Evolutionary conservation across 1,284 basidiomycete genomes (phyloP).

Genomic region (Rhodofomes roseus): DNA sequence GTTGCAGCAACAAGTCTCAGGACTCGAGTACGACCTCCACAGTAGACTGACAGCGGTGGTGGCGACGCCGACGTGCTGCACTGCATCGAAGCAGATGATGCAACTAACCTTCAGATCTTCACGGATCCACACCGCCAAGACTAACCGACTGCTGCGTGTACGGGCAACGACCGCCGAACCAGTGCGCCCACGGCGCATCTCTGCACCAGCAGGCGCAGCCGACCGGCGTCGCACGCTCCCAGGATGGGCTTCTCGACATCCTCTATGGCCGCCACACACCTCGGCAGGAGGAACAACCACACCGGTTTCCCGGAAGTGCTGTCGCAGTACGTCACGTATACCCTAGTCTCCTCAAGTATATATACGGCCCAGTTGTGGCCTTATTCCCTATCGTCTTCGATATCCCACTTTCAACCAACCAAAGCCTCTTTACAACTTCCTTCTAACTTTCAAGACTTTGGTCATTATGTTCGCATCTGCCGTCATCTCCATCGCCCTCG

Average conservation of each 20-base stretch:
- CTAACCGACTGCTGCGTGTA: too few species aligned
- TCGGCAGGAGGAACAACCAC: neutral
- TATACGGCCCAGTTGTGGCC: too few species aligned
- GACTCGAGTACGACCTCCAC: too few species aligned
- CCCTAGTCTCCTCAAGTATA: neutral
- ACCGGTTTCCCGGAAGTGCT: neutral
- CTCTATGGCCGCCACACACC: too few species aligned
- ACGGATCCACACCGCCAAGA: too few species aligned
- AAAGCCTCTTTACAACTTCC: neutral
- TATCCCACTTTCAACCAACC: neutral
- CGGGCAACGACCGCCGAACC: too few species aligned
- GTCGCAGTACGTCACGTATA: neutral
- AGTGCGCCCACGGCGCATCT: too few species aligned
- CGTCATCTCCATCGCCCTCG: neutral
- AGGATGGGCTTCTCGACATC: neutral
- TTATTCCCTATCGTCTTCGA: neutral
- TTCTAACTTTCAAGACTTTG: neutral
- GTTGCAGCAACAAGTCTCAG: too few species aligned
- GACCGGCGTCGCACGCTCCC: neutral
- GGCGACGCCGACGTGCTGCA: too few species aligned
- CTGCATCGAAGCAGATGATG: too few species aligned
- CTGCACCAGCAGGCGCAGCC: neutral
- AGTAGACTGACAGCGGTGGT: too few species aligned
- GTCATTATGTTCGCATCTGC: constrained; percentile 1
- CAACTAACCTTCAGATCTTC: too few species aligned